Evolutionary conservation across 495 filamentous ascomycete genomes (phyloP).

Genomic region (Aspergillus mulundensis): DNA sequence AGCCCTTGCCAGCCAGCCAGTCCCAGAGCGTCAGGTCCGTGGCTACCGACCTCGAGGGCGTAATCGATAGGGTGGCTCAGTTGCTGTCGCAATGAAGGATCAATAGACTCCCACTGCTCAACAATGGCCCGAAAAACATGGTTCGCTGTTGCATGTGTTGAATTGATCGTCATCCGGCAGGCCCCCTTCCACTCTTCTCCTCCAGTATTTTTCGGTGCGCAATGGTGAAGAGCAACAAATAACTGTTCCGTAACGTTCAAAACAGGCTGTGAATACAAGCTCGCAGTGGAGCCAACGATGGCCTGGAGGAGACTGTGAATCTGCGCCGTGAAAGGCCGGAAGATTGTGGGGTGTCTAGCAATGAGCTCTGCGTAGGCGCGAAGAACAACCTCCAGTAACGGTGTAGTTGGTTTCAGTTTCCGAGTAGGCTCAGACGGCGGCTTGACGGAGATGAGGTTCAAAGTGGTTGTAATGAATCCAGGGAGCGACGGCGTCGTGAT

Average conservation of each 20-base stretch:
- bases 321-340: slow-evolving; percentile 68
- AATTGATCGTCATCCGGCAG: slow-evolving; percentile 53
- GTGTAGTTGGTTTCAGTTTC: slow-evolving; percentile 38
- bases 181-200: slow-evolving; percentile 69
- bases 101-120: slow-evolving; percentile 71
- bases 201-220: slow-evolving; percentile 67
- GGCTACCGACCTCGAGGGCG: slow-evolving; percentile 36
- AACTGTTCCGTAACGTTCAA: slow-evolving; percentile 54
- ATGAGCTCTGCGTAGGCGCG: slow-evolving; percentile 63
- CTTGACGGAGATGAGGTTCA: slow-evolving; percentile 59
- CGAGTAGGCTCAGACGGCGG: slow-evolving; percentile 36
- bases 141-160: slow-evolving; percentile 64
- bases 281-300: slow-evolving; percentile 34
- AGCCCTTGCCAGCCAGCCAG: slow-evolving; percentile 69
- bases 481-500: slow-evolving; percentile 81
- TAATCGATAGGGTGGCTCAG: slow-evolving; percentile 25
- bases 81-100: slow-evolving; percentile 22
- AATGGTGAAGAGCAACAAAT: slow-evolving; percentile 65
- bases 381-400: slow-evolving; percentile 59
- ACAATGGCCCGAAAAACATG: slow-evolving; percentile 69
- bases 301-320: slow-evolving; percentile 55
- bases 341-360: slow-evolving; percentile 71
- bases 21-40: slow-evolving; percentile 41
- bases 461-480: slow-evolving; percentile 64
- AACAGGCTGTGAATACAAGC: slow-evolving; percentile 42